These are phyloP conservation scores for Vigna radiata DNA, from an alignment of 306 rosid genomes.

Conservation along the genomic window DNA sequence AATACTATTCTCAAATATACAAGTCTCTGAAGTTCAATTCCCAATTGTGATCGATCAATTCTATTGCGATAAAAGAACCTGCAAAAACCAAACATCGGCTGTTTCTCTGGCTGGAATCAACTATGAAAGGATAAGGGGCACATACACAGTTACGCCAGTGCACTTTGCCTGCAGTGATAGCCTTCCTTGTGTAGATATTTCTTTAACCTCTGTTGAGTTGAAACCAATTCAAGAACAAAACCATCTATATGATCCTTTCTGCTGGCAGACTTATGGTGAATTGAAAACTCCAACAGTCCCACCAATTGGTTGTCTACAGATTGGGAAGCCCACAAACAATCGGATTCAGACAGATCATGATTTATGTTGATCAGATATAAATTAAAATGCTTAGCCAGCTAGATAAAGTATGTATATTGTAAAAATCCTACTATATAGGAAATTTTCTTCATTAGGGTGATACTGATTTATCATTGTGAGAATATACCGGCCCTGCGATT, in stretches of 20 bases:
- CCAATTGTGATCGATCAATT: constrained; percentile 96
- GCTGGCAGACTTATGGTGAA: constrained; percentile 95
- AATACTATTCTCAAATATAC: constrained; percentile 86
- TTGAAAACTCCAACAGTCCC: constrained; percentile 81
- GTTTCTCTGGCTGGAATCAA: constrained; percentile 88
- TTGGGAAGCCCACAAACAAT: constrained; percentile 86
- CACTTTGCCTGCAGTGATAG: constrained; percentile 97
- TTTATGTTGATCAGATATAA: constrained; percentile 55
- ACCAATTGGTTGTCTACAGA: constrained; percentile 79
- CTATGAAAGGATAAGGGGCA: constrained; percentile 89
- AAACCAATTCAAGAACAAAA: constrained; percentile 79
- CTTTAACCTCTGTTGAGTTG: constrained; percentile 76
- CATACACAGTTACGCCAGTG: constrained; percentile 86
- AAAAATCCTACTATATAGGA: constrained; percentile 56
- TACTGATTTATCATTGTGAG: constrained; percentile 46
- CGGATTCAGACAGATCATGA: constrained; percentile 78
- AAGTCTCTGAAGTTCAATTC: constrained; percentile 82
- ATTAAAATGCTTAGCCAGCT: constrained; percentile 47
- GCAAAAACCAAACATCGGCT: constrained; percentile 82
- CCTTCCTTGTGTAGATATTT: constrained; percentile 84
- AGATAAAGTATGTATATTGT: constrained; percentile 57
- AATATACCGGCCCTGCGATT: constrained; percentile 55
- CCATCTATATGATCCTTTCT: constrained; percentile 81
- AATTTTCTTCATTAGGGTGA: constrained; percentile 51
- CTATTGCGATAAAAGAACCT: constrained; percentile 83